Evolutionary conservation across 2,329 filamentous ascomycete species (phyloP).

Genomic region (Microsporum canis): DNA sequence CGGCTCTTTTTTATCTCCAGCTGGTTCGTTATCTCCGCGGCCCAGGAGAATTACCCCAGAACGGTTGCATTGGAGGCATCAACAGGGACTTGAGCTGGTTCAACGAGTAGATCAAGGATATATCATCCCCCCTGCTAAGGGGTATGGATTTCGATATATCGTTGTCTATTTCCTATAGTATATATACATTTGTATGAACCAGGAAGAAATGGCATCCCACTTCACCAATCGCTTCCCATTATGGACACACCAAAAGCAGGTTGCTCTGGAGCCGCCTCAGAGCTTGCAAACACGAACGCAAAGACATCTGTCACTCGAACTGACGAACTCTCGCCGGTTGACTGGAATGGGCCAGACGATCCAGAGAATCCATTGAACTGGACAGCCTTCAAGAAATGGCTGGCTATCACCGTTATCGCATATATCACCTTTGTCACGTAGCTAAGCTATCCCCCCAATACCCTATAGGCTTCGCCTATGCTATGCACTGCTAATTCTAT

Average conservation of each 20-base stretch:
- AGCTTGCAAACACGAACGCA: not conserved
- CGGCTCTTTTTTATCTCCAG: no score
- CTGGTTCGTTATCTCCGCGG: no score
- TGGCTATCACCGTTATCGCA: constrained; percentile 21
- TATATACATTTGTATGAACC: no score
- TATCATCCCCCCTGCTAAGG: no score
- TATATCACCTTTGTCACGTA: constrained; percentile 40
- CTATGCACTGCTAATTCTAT: constrained; percentile 5
- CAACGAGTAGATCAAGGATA: no score
- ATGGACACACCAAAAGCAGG: not conserved
- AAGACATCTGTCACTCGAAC: not conserved
- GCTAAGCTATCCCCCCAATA: constrained; percentile 20
- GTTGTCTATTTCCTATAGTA: no score
- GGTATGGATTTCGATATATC: no score
- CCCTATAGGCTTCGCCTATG: not conserved
- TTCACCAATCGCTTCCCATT: not conserved
- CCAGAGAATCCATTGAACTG: constrained; percentile 52
- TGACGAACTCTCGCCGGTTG: constrained; percentile 31
- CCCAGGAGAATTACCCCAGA: no score
- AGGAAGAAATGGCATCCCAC: no score
- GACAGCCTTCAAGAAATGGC: constrained; percentile 37
- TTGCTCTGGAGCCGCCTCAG: not conserved
- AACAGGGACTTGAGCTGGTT: no score
- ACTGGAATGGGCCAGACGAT: constrained; percentile 50
- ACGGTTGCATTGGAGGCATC: no score